Percentiles rank a stretch among this genome's conserved stretches.
These are phyloP conservation scores for Neurospora pannonica DNA, from an alignment of 495 filamentous ascomycete genomes.

Conservation along the genomic window DNA sequence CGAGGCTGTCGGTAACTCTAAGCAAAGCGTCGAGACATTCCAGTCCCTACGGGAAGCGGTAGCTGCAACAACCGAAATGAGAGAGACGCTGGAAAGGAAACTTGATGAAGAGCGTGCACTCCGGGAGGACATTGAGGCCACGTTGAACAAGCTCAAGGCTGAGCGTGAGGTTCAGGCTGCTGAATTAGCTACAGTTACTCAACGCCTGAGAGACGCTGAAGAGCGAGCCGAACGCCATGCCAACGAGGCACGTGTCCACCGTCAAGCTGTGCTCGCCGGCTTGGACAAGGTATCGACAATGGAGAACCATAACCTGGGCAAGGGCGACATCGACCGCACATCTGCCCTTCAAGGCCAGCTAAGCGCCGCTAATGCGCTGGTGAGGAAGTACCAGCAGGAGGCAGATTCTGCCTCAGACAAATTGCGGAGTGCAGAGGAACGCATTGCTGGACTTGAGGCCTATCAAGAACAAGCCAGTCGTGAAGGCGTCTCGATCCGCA, in stretches of 20 bases:
- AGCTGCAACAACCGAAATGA: slow-evolving; percentile 65
- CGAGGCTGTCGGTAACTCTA: slow-evolving; percentile 54
- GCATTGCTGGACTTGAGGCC: slow-evolving; percentile 90
- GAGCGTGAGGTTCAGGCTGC: slow-evolving; percentile 78
- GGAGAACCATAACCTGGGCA: slow-evolving; percentile 40
- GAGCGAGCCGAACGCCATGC: slow-evolving; percentile 84
- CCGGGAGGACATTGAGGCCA: slow-evolving; percentile 68
- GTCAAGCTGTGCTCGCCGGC: slow-evolving; percentile 71
- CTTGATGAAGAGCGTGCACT: slow-evolving; percentile 74
- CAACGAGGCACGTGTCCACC: slow-evolving; percentile 78
- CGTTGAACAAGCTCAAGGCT: slow-evolving; percentile 65
- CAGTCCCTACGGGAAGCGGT: slow-evolving; percentile 70
- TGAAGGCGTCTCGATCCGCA: slow-evolving; percentile 78
- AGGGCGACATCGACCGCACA: slow-evolving; percentile 65
- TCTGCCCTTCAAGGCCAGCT: slow-evolving; percentile 70
- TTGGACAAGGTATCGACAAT: slow-evolving; percentile 59
- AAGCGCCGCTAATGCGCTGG: slow-evolving; percentile 64
- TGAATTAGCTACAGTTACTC: slow-evolving; percentile 66
- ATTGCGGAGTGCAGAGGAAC: slow-evolving; percentile 83
- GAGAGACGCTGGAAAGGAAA: slow-evolving; percentile 64
- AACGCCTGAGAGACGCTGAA: slow-evolving; percentile 75
- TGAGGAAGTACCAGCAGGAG: slow-evolving; percentile 77
- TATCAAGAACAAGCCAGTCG: slow-evolving; percentile 95
- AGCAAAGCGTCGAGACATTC: slow-evolving; percentile 64
- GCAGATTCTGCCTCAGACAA: slow-evolving; percentile 85